Evolutionary conservation across 805 yeast genomes (phyloP).

Genomic region (Blastobotrys terrestris): DNA sequence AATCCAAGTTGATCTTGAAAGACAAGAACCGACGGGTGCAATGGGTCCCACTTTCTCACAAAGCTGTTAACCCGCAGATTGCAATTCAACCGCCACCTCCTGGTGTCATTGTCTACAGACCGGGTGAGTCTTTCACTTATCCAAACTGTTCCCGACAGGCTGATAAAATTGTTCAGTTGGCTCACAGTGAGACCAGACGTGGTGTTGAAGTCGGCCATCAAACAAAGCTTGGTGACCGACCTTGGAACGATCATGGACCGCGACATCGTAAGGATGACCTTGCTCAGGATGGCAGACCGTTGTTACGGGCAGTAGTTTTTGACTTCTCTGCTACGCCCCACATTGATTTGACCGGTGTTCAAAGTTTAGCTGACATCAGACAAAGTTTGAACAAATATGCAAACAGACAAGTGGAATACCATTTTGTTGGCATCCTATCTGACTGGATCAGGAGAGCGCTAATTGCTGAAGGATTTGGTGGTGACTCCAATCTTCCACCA

Average conservation of each 20-base stretch:
- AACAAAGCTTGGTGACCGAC: conserved; percentile 49
- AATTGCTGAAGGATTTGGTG: conserved; percentile 71
- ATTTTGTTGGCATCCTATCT: conserved; percentile 75
- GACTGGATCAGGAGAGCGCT: conserved; percentile 85
- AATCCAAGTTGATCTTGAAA: not conserved
- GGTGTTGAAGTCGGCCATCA: conserved; percentile 38
- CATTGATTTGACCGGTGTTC: conserved; percentile 75
- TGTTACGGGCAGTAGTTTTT: conserved; percentile 63
- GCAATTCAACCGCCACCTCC: conserved; percentile 75
- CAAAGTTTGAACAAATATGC: conserved; percentile 68
- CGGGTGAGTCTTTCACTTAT: conserved; percentile 74
- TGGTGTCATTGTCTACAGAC: conserved; percentile 81
- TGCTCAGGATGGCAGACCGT: conserved; percentile 51
- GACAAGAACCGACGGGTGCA: conserved; percentile 10
- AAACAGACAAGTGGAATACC: conserved; percentile 81
- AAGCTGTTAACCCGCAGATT: conserved; percentile 49
- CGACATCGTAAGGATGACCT: conserved; percentile 26
- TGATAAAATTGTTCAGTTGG: conserved; percentile 63
- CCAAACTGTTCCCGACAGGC: conserved; percentile 72
- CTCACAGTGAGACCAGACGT: conserved; percentile 53
- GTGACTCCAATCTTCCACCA: conserved; percentile 36
- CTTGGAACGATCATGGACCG: conserved; percentile 90
- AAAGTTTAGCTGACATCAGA: conserved; percentile 67
- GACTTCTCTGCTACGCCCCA: conserved; percentile 76
- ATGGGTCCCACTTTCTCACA: conserved; percentile 36